Evolutionary conservation across 441 rosid genomes (phyloP), one percentile per base, ranked within the genome.

Genomic region (Geranium incanum): DNA sequence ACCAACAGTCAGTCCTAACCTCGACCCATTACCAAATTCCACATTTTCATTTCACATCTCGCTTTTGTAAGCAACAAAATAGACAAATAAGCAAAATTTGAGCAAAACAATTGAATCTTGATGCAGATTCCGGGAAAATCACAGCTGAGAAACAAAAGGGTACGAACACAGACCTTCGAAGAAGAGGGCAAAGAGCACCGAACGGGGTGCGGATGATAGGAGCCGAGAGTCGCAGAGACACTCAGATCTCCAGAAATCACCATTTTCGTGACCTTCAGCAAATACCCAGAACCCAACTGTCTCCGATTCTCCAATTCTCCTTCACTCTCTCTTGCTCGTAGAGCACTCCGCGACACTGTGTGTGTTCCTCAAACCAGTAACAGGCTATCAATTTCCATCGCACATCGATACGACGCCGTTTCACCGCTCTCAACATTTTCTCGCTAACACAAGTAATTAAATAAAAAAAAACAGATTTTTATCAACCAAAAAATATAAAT

Each of bases 161-260:
- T 16, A 43, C 33, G 23, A 70, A 69, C 21, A n/a, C n/a, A 62
- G 69, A 89, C 90, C 92, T 82, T 89, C 5, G 91, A 79, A 78
- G 91, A 79, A 78, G 89, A 74, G 66, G 90, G 79, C 16, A 82
- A 67, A 1, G 84, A 80, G 79, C 79, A 70, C 50, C 84, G 88
- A 68, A 75, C 71, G 23, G 85, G 85, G 62, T 72, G 90, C 16
- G 71, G 80, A 68, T 63, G 85, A 82, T 81, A 86, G 66, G 93
- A 81, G 1, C 81, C 86, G 48, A 87, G 75, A 5, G 86, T 81
- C 1, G 97, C 90, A 43, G 92, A 85, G 71, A 94, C 83, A 75
- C 88, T 88, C 70, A 94, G 84, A 84, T 84, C 86, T 80, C 91
- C 97, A 18, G 85, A 84, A 60, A 86, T 83, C 70, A 90, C 86